Evolutionary conservation across 306 rosid species (phyloP).

Genomic region (Albizia julibrissin): DNA sequence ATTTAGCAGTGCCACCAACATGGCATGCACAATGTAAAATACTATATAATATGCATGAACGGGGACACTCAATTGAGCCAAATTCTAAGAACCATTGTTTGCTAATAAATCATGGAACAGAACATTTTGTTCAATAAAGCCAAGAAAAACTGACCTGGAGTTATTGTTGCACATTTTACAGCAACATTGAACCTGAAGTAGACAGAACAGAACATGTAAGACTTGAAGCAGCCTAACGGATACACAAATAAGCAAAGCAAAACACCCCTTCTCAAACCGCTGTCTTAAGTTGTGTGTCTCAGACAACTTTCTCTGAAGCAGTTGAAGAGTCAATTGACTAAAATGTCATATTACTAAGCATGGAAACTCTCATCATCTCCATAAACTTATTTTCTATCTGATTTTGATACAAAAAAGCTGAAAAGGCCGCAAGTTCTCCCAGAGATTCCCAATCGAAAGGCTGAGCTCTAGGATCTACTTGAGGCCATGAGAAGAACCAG

Average conservation of each 20-base stretch:
- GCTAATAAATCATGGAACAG: conserved; percentile 11
- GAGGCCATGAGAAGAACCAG: conserved; percentile 14
- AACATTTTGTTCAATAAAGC: conserved; percentile 27
- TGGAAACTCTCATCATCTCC: conserved; percentile 13
- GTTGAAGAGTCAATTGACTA: neutral
- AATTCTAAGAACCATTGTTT: neutral
- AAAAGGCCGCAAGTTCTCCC: conserved; percentile 6
- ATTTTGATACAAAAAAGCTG: neutral
- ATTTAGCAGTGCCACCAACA: conserved; percentile 19
- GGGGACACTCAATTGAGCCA: neutral
- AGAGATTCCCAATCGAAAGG: neutral
- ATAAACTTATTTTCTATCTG: conserved; percentile 5
- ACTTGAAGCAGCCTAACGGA: neutral
- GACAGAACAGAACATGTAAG: conserved; percentile 25
- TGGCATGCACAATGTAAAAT: conserved; percentile 10
- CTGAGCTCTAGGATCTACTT: conserved; percentile 18
- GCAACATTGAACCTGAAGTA: conserved; percentile 86
- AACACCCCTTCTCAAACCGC: conserved; percentile 15
- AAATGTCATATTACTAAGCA: neutral
- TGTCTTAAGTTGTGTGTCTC: neutral
- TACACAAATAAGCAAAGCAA: conserved; percentile 8
- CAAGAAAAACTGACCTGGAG: conserved; percentile 71
- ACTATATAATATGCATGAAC: conserved; percentile 10
- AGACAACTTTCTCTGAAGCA: conserved; percentile 13
- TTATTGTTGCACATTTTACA: conserved; percentile 94